Evolutionary conservation across 2,329 filamentous ascomycete species (phyloP).

Genomic region (Aspergillus tubingensis): DNA sequence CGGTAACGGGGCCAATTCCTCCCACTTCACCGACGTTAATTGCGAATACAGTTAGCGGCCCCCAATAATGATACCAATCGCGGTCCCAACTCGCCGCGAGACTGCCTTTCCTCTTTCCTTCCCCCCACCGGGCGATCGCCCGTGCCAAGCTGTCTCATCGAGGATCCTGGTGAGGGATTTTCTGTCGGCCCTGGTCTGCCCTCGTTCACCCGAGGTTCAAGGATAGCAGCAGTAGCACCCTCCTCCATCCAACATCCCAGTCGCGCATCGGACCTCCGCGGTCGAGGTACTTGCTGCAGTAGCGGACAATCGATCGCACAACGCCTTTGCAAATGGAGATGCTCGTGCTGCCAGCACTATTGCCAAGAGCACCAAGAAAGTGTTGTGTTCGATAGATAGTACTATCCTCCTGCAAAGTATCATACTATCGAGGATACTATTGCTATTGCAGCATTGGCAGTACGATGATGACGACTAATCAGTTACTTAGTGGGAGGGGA

Average conservation of each 20-base stretch:
- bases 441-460: no score
- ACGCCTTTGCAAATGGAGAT: no score
- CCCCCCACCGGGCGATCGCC: slow-evolving; percentile 35
- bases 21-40: slow-evolving; percentile 13
- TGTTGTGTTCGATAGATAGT: no score
- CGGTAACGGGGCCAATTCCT: background rate
- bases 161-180: slow-evolving; percentile 40
- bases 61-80: background rate
- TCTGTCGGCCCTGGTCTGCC: slow-evolving; percentile 12
- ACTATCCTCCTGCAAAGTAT: no score
- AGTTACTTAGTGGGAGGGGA: no score
- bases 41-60: slow-evolving; percentile 10
- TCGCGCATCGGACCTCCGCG: background rate
- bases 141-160: slow-evolving; percentile 33
- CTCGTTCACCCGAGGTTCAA: slow-evolving; percentile 1
- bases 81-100: background rate
- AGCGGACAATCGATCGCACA: background rate
- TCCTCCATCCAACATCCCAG: background rate
- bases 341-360: background rate
- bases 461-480: no score
- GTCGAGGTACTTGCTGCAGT: background rate
- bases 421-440: no score
- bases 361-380: no score
- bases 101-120: background rate
- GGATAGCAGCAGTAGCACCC: background rate